These are phyloP conservation scores for Alisma plantagoaquatica DNA, from an alignment of 106 monocot genomes.

Conservation along the genomic window DNA sequence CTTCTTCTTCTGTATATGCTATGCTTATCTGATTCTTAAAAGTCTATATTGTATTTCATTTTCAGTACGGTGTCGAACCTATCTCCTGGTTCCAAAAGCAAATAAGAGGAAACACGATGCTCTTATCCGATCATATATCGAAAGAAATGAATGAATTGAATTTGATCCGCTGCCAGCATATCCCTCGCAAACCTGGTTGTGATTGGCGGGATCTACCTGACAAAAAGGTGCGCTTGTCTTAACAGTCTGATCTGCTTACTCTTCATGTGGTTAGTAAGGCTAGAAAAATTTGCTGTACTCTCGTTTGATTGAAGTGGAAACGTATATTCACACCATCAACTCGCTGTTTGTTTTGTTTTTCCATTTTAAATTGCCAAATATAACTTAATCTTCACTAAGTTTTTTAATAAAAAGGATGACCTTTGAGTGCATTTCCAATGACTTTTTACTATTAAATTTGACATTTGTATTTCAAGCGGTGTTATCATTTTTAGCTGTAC, in stretches of 20 bases:
- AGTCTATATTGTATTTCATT: neutral
- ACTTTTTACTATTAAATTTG: no score
- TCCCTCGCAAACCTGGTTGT: constrained; percentile 75
- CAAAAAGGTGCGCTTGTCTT: constrained; percentile 39
- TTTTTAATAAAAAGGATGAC: no score
- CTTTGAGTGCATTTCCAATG: no score
- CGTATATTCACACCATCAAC: neutral
- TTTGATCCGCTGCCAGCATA: constrained; percentile 76
- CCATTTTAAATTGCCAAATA: no score
- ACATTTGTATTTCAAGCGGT: no score
- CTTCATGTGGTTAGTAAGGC: no score
- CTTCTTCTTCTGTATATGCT: constrained; percentile 3
- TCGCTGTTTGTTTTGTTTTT: no score
- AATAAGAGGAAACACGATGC: constrained; percentile 51
- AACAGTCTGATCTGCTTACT: neutral
- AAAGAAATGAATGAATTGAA: constrained; percentile 99
- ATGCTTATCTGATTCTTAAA: no score
- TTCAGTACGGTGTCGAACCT: constrained; percentile 62
- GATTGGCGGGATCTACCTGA: constrained; percentile 98
- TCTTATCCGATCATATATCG: constrained; percentile 75
- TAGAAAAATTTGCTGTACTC: neutral
- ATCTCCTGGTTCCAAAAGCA: constrained; percentile 96
- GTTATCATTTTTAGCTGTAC: no score
- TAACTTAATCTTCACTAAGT: no score
- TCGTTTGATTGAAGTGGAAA: neutral